Conservation (phyloP, 345 rosid species). For the Kandelia obovata region DNA sequence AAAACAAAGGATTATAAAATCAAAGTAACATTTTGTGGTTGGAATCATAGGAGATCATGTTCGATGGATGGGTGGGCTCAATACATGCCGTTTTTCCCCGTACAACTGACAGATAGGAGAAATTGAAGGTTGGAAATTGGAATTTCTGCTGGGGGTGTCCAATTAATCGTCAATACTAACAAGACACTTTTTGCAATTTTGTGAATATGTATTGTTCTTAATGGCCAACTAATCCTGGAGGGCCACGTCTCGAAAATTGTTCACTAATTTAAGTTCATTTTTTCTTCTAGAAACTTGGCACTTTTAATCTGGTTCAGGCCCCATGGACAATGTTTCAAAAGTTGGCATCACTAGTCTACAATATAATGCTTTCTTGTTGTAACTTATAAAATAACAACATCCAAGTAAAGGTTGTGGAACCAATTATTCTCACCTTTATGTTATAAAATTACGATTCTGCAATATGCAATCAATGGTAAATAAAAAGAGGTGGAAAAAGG, state of each 20-base stretch:
- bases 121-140: slow-evolving; percentile 6
- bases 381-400: slow-evolving; percentile 31
- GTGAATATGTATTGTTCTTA: slow-evolving; percentile 12
- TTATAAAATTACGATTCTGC: slow-evolving; percentile 34
- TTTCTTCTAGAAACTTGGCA: slow-evolving; percentile 36
- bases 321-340: slow-evolving; percentile 60
- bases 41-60: slow-evolving; percentile 17
- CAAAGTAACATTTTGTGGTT: background rate
- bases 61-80: slow-evolving; percentile 26
- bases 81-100: slow-evolving; percentile 25
- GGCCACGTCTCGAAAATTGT: slow-evolving; percentile 41
- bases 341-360: slow-evolving; percentile 29
- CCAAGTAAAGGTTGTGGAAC: slow-evolving; percentile 51
- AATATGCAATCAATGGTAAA: slow-evolving; percentile 20
- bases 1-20: background rate
- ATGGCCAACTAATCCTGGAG: slow-evolving; percentile 39
- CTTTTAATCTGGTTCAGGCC: slow-evolving; percentile 44
- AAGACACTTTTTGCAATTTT: too few relatives aligned
- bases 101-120: slow-evolving; percentile 21
- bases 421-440: slow-evolving; percentile 55
- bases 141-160: background rate
- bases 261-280: background rate
- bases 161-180: background rate
- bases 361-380: slow-evolving; percentile 9
- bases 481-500: background rate